Percentiles rank a stretch among this genome's conserved stretches.
Evolutionary conservation across 805 yeast genomes (phyloP).

Genomic region (Tetrapisispora taiwanensis): DNA sequence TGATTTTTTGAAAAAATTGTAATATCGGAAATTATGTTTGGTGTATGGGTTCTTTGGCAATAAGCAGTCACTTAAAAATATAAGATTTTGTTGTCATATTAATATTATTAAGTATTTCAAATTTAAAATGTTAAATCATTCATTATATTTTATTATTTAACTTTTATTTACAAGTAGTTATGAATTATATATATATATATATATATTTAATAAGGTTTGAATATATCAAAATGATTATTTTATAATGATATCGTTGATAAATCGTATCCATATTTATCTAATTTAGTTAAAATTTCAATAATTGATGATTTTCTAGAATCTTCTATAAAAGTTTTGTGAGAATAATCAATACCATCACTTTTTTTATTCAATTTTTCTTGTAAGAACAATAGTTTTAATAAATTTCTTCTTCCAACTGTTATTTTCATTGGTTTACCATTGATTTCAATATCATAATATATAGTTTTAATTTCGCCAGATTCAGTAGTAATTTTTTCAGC

Average conservation of each 20-base stretch:
- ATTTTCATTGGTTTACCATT: slow-evolving; percentile 39
- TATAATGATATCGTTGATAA: slow-evolving; percentile 10
- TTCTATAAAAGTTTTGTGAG: slow-evolving; percentile 43
- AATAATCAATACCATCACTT: slow-evolving; percentile 36
- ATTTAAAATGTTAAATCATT: too few species aligned
- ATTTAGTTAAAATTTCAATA: slow-evolving; percentile 11
- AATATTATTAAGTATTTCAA: too few species aligned
- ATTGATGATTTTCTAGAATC: slow-evolving; percentile 23
- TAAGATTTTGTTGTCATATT: too few species aligned
- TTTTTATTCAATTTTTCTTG: slow-evolving; percentile 35
- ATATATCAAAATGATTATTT: not conserved
- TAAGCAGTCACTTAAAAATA: not conserved
- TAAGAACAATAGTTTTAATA: slow-evolving; percentile 46
- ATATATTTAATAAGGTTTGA: too few species aligned
- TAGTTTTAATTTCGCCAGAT: slow-evolving; percentile 29
- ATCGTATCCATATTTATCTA: slow-evolving; percentile 27
- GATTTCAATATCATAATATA: slow-evolving; percentile 40
- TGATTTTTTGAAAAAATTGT: not conserved
- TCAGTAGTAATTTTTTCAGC: slow-evolving; percentile 27
- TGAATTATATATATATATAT: not conserved
- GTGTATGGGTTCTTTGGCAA: not conserved
- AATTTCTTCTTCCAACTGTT: slow-evolving; percentile 53
- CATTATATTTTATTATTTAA: not conserved
- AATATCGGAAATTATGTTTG: too few species aligned
- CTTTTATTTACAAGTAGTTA: slow-evolving; percentile 1